Percentiles rank a stretch among this genome's conserved stretches.
Evolutionary conservation across 23 red algal species (phyloP).

Genomic region (Gracilaria domingensis): DNA sequence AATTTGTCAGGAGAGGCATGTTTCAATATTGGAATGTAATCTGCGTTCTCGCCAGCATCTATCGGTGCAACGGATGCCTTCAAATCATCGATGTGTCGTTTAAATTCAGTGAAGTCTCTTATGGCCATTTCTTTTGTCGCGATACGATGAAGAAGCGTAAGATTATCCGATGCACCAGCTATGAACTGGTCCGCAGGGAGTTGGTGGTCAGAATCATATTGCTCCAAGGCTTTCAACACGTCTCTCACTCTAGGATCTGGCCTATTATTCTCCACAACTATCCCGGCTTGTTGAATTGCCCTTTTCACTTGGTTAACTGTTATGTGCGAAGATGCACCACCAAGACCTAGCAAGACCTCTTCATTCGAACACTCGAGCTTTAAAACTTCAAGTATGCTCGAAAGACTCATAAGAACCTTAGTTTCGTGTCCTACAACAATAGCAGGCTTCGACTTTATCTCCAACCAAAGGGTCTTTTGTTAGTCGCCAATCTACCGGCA

Average conservation of each 20-base stretch:
- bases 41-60: constrained; percentile 33
- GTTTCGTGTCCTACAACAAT: background rate
- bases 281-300: background rate
- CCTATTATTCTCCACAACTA: background rate
- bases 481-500: background rate
- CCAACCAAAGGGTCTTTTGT: background rate
- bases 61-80: background rate
- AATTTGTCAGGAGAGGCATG: constrained; percentile 41
- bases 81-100: constrained; percentile 39
- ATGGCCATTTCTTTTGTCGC: constrained; percentile 48
- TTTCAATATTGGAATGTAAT: constrained; percentile 68
- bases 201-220: background rate
- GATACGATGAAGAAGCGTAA: constrained; percentile 51
- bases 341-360: constrained; percentile 25
- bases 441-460: background rate
- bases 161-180: background rate
- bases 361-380: constrained; percentile 17
- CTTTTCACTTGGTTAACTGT: background rate
- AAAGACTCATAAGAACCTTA: background rate
- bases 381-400: background rate
- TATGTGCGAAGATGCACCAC: background rate
- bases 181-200: constrained; percentile 6
- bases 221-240: background rate
- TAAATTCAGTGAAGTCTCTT: constrained; percentile 31
- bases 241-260: background rate